Conservation (phyloP, 176 grass and related monocot genomes). For the Bothriochloa decipiens region DNA sequence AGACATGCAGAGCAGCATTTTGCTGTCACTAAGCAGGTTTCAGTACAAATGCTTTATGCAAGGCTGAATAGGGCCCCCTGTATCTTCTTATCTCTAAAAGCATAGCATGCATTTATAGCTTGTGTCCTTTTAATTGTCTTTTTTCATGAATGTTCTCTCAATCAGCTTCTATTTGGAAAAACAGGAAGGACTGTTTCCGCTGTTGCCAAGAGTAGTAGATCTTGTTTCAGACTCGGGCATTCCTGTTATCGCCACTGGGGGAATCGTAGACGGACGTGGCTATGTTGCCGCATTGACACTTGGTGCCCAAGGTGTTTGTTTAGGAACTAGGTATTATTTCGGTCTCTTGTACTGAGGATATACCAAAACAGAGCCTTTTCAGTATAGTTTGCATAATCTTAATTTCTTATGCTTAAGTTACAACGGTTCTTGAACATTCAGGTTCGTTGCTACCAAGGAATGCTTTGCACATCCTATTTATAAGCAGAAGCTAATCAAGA, state of each 20-base stretch:
- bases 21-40: neutral
- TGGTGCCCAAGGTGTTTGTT: constrained; percentile 81
- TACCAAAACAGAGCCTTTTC: neutral
- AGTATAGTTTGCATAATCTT: neutral
- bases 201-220: constrained; percentile 80
- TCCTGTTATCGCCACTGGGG: constrained; percentile 71
- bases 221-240: constrained; percentile 63
- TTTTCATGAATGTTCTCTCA: constrained; percentile 27
- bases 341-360: neutral
- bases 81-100: constrained; percentile 1
- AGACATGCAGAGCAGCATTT: neutral
- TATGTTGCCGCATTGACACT: constrained; percentile 80
- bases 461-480: constrained; percentile 86
- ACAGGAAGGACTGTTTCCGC: constrained; percentile 73
- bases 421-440: constrained; percentile 40
- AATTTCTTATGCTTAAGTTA: constrained; percentile 8
- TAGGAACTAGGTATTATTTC: constrained; percentile 77
- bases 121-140: constrained; percentile 9
- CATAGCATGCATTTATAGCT: neutral
- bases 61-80: neutral
- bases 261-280: constrained; percentile 86
- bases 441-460: constrained; percentile 76
- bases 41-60: neutral
- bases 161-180: constrained; percentile 35
- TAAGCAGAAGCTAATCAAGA: constrained; percentile 77